Evolutionary conservation across 305 asterid species (phyloP).

Genomic region (Ajuga reptans): DNA sequence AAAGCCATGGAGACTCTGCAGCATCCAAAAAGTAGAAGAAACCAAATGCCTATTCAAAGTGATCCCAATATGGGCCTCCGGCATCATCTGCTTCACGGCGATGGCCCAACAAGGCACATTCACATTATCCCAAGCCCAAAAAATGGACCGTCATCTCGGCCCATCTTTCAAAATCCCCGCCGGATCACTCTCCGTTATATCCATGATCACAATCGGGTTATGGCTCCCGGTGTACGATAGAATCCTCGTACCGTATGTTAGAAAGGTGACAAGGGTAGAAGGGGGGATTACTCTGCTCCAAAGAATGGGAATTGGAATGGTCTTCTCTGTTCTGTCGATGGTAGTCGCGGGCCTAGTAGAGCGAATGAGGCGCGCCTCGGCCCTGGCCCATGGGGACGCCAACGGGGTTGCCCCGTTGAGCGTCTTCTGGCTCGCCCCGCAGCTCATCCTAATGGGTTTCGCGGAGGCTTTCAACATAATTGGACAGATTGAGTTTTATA

Average conservation of each 20-base stretch:
- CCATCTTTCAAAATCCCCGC: conserved; percentile 51
- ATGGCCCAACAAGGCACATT: conserved; percentile 64
- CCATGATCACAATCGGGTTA: conserved; percentile 58
- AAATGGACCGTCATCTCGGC: conserved; percentile 75
- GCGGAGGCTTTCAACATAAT: conserved; percentile 75
- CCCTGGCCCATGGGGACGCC: conserved; percentile 22
- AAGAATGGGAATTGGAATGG: conserved; percentile 62
- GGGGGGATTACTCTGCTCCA: conserved; percentile 72
- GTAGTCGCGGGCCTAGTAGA: conserved; percentile 52
- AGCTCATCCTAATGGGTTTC: conserved; percentile 77
- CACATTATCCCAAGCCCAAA: conserved; percentile 48
- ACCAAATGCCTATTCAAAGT: conserved; percentile 52
- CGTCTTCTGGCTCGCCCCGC: conserved; percentile 83
- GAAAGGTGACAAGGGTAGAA: conserved; percentile 43
- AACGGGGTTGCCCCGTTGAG: conserved; percentile 48
- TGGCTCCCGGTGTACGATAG: conserved; percentile 73
- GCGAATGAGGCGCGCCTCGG: conserved; percentile 37
- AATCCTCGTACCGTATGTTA: conserved; percentile 40
- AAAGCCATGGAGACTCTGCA: conserved; percentile 49
- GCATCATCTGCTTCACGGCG: conserved; percentile 59
- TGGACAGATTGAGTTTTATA: conserved; percentile 80
- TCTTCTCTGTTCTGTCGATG: conserved; percentile 55
- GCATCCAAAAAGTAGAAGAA: conserved; percentile 66
- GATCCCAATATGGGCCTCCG: conserved; percentile 68
- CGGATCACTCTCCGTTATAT: conserved; percentile 47